Evolutionary conservation across 2,329 filamentous ascomycete genomes (phyloP), one percentile per base, ranked within the genome.

Genomic region (Colletotrichum sublineola): DNA sequence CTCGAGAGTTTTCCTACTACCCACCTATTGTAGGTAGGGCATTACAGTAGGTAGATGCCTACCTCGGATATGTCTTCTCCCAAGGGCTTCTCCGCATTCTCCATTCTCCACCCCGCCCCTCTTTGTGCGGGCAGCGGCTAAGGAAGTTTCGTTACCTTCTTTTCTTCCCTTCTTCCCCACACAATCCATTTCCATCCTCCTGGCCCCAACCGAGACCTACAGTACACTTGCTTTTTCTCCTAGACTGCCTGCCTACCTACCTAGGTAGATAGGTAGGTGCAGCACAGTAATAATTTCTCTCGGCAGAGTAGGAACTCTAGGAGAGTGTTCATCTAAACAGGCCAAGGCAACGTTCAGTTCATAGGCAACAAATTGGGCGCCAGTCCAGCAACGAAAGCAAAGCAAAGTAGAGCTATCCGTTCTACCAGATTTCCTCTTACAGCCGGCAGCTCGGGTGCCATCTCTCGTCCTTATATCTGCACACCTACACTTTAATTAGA

Each of bases 61-160:
- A 40, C 62, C 62, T 64, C 48, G 48, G 48, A 24, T 18, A 20
- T 24, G n/a, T n/a, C 15, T 38, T 56, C 18, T 42, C 33, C 48
- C 46, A 62, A 52, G 50, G 46, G 44, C 65, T 71, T 71, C 69
- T 72, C 69, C 69, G 65, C 69, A 72, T 72, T 63, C 24, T 29
- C 31, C 31, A 20, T 48, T 38, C 55, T 24, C 60, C 53, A 56
- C 15, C 14, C 33, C 20, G 24, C 24, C 55, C n/a, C 20, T 57
- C 31, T 20, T 56, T 33, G 38, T 65, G 62, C 61, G 62, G 55
- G 38, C 55, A 67, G 38, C 38, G 20, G 36, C 14, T 29, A 52
- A 38, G 38, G 29, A 50, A 46, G 50, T 29, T 29, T n/a, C 7
- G 36, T 33, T 5, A 40, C 20, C 29, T 31, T 50, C 29, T 44